phyloP scores from a whole-genome alignment of 371 early-diverging fungal species.

The Synchytrium microbalum region DNA sequence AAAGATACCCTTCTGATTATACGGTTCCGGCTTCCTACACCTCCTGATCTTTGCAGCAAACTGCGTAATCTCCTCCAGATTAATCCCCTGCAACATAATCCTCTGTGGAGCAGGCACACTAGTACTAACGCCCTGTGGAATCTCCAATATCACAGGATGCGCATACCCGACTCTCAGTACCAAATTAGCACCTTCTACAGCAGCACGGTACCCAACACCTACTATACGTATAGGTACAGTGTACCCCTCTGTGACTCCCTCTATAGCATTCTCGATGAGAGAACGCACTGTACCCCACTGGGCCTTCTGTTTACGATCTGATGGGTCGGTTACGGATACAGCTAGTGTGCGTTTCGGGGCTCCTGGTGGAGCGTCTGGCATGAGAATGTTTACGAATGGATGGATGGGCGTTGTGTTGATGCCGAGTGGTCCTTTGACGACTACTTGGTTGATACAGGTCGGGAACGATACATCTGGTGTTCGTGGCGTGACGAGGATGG shows the following conservation, averaged over 20 bases:
- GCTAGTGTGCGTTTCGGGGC: constrained; percentile 37
- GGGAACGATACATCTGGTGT: constrained; percentile 50
- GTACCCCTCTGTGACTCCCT: constrained; percentile 88
- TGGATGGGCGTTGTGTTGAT: constrained; percentile 64
- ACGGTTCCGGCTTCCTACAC: constrained; percentile 94
- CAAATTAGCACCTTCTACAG: constrained; percentile 56
- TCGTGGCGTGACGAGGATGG: constrained; percentile 49
- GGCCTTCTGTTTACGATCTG: constrained; percentile 61
- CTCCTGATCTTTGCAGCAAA: constrained; percentile 89
- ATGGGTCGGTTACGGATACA: constrained; percentile 54
- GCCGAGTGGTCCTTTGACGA: constrained; percentile 78
- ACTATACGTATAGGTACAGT: constrained; percentile 73
- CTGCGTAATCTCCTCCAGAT: constrained; percentile 70
- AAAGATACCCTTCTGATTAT: constrained; percentile 98
- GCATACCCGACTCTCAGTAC: constrained; percentile 84
- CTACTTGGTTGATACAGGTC: constrained; percentile 30
- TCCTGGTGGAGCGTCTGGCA: constrained; percentile 20
- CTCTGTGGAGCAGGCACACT: constrained; percentile 77
- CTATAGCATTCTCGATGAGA: constrained; percentile 73
- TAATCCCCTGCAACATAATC: constrained; percentile 69
- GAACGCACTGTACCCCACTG: constrained; percentile 97
- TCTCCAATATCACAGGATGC: constrained; percentile 67
- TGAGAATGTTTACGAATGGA: constrained; percentile 62
- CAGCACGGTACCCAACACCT: constrained; percentile 93
- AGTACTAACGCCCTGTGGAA: constrained; percentile 77